Evolutionary conservation across 306 rosid genomes (phyloP), one percentile per base, ranked within the genome.

Genomic region (Carpinus viminea): DNA sequence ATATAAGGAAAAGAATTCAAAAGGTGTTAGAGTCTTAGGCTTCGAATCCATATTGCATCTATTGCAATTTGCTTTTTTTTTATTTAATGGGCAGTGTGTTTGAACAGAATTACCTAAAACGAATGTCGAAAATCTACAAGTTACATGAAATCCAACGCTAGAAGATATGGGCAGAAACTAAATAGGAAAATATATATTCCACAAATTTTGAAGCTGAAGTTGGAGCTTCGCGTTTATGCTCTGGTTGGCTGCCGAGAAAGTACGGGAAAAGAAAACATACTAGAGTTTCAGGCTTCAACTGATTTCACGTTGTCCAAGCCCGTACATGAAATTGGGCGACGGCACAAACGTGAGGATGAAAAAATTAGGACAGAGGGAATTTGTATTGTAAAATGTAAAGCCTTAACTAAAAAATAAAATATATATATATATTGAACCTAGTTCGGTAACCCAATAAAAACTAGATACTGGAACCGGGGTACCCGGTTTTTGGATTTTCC

Each of bases 211-310:
- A 62, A 48, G 46, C 4, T 79, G 48, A 66, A 34, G 20, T 34
- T 8, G 51, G 3, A 4, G 20, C 20, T 24, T n/a, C 53, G 57
- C 76, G 78, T n/a, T 24, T 7, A 12, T 18, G 38, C 72, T 70
- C 79, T 57, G 76, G 72, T 81, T 83, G 80, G 79, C 31, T 78
- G 61, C 70, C 53, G 38, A 79, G 82, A 83, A 73, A 78, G 69
- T 73, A 20, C 20, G 50, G 55, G 76, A 18, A 38, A 60, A 4
- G 78, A 26, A 69, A 21, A 52, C 73, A 4, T 17, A 53, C 21
- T 31, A 61, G 36, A 59, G 34, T 20, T 31, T 36, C 55, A 26
- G 74, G 70, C 5, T 28, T 4, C 10, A 3, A 43, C 18, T 16
- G 6, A 9, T 12, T 24, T 76, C n/a, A 16, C 34, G 75, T 21